Conservation (phyloP, 805 yeast species). For the Wickerhamomyces bisporus region DNA sequence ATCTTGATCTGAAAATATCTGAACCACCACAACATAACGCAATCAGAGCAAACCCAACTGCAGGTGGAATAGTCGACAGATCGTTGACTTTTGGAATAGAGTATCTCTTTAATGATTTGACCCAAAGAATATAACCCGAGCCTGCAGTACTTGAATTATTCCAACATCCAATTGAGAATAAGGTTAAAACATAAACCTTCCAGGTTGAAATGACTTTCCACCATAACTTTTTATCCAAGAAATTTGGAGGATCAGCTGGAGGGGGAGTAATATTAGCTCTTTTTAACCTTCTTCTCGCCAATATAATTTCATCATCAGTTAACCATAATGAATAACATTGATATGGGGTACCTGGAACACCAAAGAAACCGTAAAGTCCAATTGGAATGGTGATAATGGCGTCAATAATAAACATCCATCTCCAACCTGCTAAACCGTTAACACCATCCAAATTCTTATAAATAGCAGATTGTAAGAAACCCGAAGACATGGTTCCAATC, state of each 20-base stretch:
- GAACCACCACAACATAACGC: slow-evolving; percentile 28
- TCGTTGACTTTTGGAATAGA: slow-evolving; percentile 38
- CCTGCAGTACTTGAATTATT: slow-evolving; percentile 47
- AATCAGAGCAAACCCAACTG: slow-evolving; percentile 33
- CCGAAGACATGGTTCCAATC: slow-evolving; percentile 56
- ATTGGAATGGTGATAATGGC: slow-evolving; percentile 54
- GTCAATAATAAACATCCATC: slow-evolving; percentile 70
- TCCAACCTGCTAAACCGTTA: slow-evolving; percentile 57
- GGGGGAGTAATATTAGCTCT: slow-evolving; percentile 29
- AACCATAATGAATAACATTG: slow-evolving; percentile 46
- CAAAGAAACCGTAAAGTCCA: slow-evolving; percentile 48
- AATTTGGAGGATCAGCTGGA: slow-evolving; percentile 20
- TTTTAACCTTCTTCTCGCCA: slow-evolving; percentile 41
- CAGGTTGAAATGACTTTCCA: slow-evolving; percentile 44
- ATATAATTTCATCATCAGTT: slow-evolving; percentile 49
- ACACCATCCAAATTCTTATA: slow-evolving; percentile 41
- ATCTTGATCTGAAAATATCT: slow-evolving; percentile 47
- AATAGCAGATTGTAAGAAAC: slow-evolving; percentile 56
- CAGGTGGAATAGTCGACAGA: slow-evolving; percentile 49
- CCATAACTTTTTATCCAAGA: slow-evolving; percentile 46
- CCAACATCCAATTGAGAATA: slow-evolving; percentile 53
- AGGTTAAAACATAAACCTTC: slow-evolving; percentile 48
- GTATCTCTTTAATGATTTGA: slow-evolving; percentile 33
- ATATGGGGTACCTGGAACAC: slow-evolving; percentile 63
- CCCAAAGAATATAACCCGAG: slow-evolving; percentile 53